These are phyloP conservation scores for Musa schizocarpa DNA, from an alignment of 176 grass and related monocot genomes.

Conservation along the genomic window DNA sequence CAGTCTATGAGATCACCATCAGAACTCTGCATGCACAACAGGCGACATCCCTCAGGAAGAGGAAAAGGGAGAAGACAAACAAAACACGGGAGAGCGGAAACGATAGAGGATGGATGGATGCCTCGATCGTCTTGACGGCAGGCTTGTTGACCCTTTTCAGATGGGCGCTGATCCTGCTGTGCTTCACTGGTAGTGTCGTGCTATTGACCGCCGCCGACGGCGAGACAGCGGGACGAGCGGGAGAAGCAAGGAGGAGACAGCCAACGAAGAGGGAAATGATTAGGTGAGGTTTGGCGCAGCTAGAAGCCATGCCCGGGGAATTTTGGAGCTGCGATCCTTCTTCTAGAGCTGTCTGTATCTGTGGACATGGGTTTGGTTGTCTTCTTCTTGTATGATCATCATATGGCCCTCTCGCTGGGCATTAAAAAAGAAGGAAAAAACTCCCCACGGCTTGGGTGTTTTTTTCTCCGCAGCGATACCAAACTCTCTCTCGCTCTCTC, in stretches of 20 bases:
- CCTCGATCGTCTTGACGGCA: conserved; percentile 11
- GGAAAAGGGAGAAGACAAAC: neutral
- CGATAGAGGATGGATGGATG: neutral
- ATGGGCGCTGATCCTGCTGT: neutral
- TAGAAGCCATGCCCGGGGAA: conserved; percentile 9
- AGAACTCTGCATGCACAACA: neutral
- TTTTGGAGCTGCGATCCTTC: conserved; percentile 3
- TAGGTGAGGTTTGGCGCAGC: neutral
- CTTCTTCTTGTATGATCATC: conserved; percentile 9
- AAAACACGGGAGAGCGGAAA: neutral
- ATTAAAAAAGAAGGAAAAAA: too few relatives aligned
- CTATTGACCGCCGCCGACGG: neutral
- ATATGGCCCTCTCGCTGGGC: too few relatives aligned
- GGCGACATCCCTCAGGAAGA: neutral
- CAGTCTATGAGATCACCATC: conserved; percentile 18
- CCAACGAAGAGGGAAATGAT: conserved; percentile 2
- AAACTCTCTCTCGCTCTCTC: neutral
- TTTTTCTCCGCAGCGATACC: neutral
- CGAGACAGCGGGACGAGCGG: neutral
- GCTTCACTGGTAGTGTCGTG: neutral
- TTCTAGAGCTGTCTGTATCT: conserved; percentile 15
- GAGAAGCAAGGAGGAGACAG: neutral
- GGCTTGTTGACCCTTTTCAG: conserved; percentile 13
- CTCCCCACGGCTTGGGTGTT: neutral
- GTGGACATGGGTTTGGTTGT: conserved; percentile 10